Evolutionary conservation across 106 monocot species (phyloP), one percentile per base, ranked within the genome.

Genomic region (Allium sativum): DNA sequence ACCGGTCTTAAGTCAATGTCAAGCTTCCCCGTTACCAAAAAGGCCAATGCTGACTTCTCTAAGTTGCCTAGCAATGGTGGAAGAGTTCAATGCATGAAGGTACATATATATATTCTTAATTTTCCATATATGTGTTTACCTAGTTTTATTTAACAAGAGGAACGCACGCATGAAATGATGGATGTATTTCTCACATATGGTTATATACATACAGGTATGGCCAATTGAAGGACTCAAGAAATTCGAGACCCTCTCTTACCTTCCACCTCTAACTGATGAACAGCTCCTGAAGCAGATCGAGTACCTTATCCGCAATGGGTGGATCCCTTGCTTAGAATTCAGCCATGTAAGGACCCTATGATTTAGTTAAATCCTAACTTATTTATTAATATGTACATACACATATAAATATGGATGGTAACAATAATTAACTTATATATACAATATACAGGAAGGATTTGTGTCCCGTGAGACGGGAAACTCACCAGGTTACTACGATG

Each of bases 171-270:
- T n/a, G n/a, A n/a, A n/a, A n/a, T n/a, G n/a, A n/a, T n/a, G n/a
- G 51, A 52, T 52, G 51, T 52, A 31, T 31, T 31, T n/a, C n/a
- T n/a, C n/a, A n/a, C n/a, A 31, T 1, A 55, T 9, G 55, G 1
- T 57, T 10, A 0, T 42, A 46, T 12, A 16, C 44, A 7, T 48
- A 21, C 18, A 81, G 85, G 85, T 85, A 57, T 85, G 85, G 85
- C 81, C 85, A 14, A 63, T 78, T 45, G 85, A 78, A 52, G 81
- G 78, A 3, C 7, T 50, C 21, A 85, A 81, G 81, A 85, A 81
- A 72, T 85, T 85, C 56, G 85, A 85, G 78, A 85, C 85, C 8
- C 81, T 85, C 46, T 85, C 85, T 0, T 85, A 85, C 81, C 77
- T 85, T 10, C 85, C 85, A 0, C 18, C 50, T 9, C 77, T 85